These are phyloP conservation scores for Gamsiella multidivaricata DNA, from an alignment of 192 early-diverging fungal species.

Conservation along the genomic window DNA sequence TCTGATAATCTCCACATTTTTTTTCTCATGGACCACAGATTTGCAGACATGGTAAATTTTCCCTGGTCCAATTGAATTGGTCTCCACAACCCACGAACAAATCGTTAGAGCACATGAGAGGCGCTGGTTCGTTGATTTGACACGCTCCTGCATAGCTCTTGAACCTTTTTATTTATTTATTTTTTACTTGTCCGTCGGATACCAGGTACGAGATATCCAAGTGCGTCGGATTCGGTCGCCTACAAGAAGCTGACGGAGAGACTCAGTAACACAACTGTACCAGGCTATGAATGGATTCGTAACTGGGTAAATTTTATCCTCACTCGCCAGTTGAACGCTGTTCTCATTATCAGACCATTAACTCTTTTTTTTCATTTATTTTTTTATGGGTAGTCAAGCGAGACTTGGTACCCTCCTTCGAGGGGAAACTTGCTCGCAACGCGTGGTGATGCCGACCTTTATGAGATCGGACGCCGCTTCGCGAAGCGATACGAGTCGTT, in stretches of 20 bases:
- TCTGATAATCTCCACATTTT: neutral
- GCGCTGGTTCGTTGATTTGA: too few species aligned
- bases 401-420: slow-evolving; percentile 1
- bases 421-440: slow-evolving; percentile 8
- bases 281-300: slow-evolving; percentile 18
- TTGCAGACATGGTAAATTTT: slow-evolving; percentile 29
- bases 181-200: too few species aligned
- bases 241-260: slow-evolving; percentile 14
- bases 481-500: slow-evolving; percentile 13
- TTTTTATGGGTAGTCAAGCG: neutral
- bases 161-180: too few species aligned
- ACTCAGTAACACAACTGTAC: neutral
- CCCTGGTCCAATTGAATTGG: too few species aligned
- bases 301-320: slow-evolving; percentile 11
- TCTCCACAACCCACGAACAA: too few species aligned
- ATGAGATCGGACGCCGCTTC: slow-evolving; percentile 25
- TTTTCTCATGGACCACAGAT: too few species aligned
- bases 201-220: slow-evolving; percentile 25
- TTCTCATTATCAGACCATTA: too few species aligned
- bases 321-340: too few species aligned
- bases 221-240: neutral
- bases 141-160: too few species aligned
- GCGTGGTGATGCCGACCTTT: slow-evolving; percentile 27
- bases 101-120: too few species aligned
- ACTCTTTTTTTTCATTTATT: too few species aligned